Evolutionary conservation across 345 rosid genomes (phyloP).

Genomic region (Noccaea caerulescens): DNA sequence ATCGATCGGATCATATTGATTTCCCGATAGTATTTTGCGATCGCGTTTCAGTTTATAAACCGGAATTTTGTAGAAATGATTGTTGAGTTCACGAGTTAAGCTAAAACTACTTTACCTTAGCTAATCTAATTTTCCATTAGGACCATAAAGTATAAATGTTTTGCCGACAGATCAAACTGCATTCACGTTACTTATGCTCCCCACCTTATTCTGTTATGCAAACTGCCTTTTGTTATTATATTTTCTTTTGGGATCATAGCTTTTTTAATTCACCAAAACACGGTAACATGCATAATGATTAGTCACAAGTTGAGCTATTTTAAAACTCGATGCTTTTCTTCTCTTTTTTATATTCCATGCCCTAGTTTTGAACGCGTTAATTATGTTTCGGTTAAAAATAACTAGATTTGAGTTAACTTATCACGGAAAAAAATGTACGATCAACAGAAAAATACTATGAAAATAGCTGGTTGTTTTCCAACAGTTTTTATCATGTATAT

Average conservation of each 20-base stretch:
- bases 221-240: conserved; percentile 31
- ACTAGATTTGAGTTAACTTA: neutral
- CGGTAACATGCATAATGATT: conserved; percentile 46
- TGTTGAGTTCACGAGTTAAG: conserved; percentile 37
- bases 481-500: conserved; percentile 20
- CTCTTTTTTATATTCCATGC: neutral
- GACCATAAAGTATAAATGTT: conserved; percentile 22
- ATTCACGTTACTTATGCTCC: conserved; percentile 47
- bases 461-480: neutral
- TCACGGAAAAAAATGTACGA: neutral
- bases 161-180: conserved; percentile 45
- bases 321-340: conserved; percentile 29
- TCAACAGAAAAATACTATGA: neutral
- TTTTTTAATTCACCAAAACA: conserved; percentile 35
- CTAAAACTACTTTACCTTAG: conserved; percentile 29
- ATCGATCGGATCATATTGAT: neutral
- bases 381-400: neutral
- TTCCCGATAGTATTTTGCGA: neutral
- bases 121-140: conserved; percentile 16
- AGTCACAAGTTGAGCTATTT: conserved; percentile 45
- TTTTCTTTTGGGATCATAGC: conserved; percentile 31
- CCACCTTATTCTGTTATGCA: conserved; percentile 31
- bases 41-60: conserved; percentile 18
- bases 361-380: conserved; percentile 15
- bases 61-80: conserved; percentile 13